Percentiles rank a stretch among this genome's conserved stretches.
phyloP scores from a whole-genome alignment of 805 yeast genomes.

The Saitoella complicata region DNA sequence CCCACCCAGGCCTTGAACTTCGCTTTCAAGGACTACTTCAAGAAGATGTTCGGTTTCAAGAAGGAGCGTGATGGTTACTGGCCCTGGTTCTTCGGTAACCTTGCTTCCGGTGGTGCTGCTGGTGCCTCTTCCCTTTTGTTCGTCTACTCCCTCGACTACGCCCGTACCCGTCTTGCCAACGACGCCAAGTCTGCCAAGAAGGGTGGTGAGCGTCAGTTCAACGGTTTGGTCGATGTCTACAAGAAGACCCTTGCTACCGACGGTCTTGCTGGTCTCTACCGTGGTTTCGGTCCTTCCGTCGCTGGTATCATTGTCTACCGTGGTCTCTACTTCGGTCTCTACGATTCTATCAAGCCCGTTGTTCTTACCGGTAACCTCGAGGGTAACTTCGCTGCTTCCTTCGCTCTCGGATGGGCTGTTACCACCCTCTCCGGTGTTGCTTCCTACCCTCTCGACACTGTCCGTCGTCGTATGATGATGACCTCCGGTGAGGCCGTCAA shows the following conservation, averaged over 20 bases:
- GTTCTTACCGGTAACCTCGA: constrained; percentile 86
- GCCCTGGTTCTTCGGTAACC: constrained; percentile 92
- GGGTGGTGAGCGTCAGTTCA: constrained; percentile 85
- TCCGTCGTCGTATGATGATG: constrained; percentile 99
- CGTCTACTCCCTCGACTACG: constrained; percentile 94
- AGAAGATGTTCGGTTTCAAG: constrained; percentile 91
- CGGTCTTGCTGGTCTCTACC: constrained; percentile 96
- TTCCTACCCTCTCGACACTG: constrained; percentile 97
- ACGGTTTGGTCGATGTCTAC: constrained; percentile 93
- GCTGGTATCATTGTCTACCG: constrained; percentile 96
- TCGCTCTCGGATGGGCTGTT: constrained; percentile 93
- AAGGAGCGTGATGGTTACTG: constrained; percentile 76
- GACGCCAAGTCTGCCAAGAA: constrained; percentile 77
- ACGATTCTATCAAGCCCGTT: constrained; percentile 92
- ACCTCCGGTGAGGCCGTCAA: constrained; percentile 97
- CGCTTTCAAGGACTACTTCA: constrained; percentile 96
- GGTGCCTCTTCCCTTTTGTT: constrained; percentile 90
- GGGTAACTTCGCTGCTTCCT: constrained; percentile 88
- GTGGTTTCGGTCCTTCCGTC: constrained; percentile 98
- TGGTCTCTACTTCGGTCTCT: constrained; percentile 97
- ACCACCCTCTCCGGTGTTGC: constrained; percentile 98
- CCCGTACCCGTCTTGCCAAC: constrained; percentile 98
- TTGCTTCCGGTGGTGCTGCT: constrained; percentile 97
- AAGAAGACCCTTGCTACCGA: constrained; percentile 87
- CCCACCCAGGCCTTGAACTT: constrained; percentile 98